phyloP scores from a whole-genome alignment of 2,329 filamentous ascomycete species.

The Iodosphaeria phyllophila region DNA sequence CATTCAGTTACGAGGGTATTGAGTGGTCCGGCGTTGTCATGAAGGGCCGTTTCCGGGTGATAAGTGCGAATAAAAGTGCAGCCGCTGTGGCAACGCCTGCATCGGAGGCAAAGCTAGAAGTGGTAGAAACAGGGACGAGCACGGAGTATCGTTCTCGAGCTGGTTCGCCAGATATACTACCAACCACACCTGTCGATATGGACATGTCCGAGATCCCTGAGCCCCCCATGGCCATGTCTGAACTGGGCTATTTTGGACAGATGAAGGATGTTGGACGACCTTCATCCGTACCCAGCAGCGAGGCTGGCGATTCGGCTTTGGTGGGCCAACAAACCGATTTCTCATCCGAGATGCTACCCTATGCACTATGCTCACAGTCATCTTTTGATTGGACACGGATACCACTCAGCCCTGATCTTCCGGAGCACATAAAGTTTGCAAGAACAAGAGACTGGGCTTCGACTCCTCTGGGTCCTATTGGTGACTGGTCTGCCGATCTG shows the following conservation, averaged over 20 bases:
- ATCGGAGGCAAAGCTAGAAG: slow-evolving; percentile 16
- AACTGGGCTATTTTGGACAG: slow-evolving; percentile 13
- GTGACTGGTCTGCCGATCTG: slow-evolving; percentile 51
- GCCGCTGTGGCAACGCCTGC: slow-evolving; percentile 20
- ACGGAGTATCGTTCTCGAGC: slow-evolving; percentile 17
- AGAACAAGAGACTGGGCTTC: slow-evolving; percentile 54
- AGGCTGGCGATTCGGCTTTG: slow-evolving; percentile 7
- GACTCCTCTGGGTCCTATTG: slow-evolving; percentile 58
- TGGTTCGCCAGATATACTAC: slow-evolving; percentile 15
- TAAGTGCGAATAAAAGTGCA: slow-evolving; percentile 34
- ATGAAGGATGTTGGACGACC: slow-evolving; percentile 6
- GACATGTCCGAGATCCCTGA: slow-evolving; percentile 10
- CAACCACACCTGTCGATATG: slow-evolving; percentile 15
- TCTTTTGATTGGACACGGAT: slow-evolving; percentile 74
- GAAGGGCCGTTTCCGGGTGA: slow-evolving; percentile 46
- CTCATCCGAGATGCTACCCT: slow-evolving; percentile 7
- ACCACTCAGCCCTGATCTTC: slow-evolving; percentile 40
- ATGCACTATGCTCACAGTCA: too few relatives aligned
- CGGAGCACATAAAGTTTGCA: slow-evolving; percentile 54
- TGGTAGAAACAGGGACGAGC: slow-evolving; percentile 15
- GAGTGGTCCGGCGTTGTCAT: slow-evolving; percentile 56
- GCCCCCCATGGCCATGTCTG: too few relatives aligned
- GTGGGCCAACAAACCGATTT: slow-evolving; percentile 7
- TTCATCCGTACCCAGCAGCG: slow-evolving; percentile 6
- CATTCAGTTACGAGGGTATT: slow-evolving; percentile 42